Percentiles rank a stretch among this genome's conserved stretches.
phyloP scores from a whole-genome alignment of 2,329 filamentous ascomycete species.

The Curvularia lunata region DNA sequence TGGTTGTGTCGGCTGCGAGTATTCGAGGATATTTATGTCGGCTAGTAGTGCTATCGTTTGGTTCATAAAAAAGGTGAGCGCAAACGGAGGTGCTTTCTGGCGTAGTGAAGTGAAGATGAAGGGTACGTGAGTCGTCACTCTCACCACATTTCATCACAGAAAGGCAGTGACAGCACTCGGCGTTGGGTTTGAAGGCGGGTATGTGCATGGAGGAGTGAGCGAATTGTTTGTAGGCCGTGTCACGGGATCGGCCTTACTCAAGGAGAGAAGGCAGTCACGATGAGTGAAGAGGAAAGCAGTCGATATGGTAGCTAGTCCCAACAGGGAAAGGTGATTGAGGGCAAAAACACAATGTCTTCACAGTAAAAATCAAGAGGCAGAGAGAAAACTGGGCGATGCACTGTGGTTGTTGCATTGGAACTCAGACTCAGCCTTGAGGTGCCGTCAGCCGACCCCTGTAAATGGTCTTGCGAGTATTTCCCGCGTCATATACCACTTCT shows the following conservation, averaged over 20 bases:
- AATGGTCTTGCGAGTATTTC: slow-evolving; percentile 41
- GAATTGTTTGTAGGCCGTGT: slow-evolving; percentile 9
- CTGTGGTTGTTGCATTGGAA: background rate
- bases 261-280: slow-evolving; percentile 11
- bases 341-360: background rate
- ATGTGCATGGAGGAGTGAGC: background rate
- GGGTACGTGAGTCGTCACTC: slow-evolving; percentile 13
- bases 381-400: background rate
- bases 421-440: background rate
- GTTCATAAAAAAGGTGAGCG: slow-evolving; percentile 5
- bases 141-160: slow-evolving; percentile 1
- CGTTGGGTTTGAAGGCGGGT: slow-evolving; percentile 1
- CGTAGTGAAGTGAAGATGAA: slow-evolving; percentile 17
- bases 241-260: slow-evolving; percentile 7
- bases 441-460: slow-evolving; percentile 33
- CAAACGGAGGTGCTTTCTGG: slow-evolving; percentile 9
- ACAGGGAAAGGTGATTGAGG: background rate
- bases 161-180: background rate
- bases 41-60: slow-evolving; percentile 5
- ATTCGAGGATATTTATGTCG: background rate
- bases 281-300: background rate
- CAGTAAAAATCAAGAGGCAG: background rate
- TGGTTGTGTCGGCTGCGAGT: background rate
- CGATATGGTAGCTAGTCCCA: background rate
- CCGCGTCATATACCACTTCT: slow-evolving; percentile 56